phyloP scores from a whole-genome alignment of 108 stramenopile genomes.

The Fragilaria crotonensis region DNA sequence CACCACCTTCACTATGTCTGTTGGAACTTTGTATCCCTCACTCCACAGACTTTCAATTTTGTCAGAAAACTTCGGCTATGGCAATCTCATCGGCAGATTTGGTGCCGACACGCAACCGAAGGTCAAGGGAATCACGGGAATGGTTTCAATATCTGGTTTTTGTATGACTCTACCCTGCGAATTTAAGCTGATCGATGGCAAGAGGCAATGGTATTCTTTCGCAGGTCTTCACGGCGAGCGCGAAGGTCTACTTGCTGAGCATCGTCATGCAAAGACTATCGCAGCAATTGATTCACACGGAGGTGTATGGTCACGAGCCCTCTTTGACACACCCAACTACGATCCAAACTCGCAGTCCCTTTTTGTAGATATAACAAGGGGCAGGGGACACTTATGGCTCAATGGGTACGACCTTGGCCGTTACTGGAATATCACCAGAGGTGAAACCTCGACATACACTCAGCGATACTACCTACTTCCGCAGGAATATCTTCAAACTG shows the following conservation, averaged over 20 bases:
- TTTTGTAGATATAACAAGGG: conserved; percentile 25
- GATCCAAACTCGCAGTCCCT: conserved; percentile 9
- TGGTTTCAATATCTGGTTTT: conserved; percentile 7
- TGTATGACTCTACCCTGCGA: too few relatives aligned
- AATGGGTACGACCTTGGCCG: conserved; percentile 52
- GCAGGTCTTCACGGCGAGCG: conserved; percentile 27
- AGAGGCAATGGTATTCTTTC: conserved; percentile 34
- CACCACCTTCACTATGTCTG: conserved; percentile 6
- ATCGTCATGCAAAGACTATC: background rate
- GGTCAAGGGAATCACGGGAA: conserved; percentile 37
- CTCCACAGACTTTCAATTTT: conserved; percentile 29
- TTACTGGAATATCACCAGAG: conserved; percentile 51
- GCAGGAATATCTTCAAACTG: conserved; percentile 19
- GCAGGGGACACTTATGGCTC: conserved; percentile 42
- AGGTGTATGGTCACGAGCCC: conserved; percentile 18
- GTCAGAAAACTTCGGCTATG: conserved; percentile 41
- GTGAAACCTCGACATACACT: conserved; percentile 11
- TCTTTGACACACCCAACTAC: conserved; percentile 32
- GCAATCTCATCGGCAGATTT: conserved; percentile 52
- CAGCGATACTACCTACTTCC: conserved; percentile 43
- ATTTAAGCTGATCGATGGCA: too few relatives aligned
- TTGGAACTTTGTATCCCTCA: conserved; percentile 12
- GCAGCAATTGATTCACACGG: background rate
- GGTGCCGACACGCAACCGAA: conserved; percentile 31
- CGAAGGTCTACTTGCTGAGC: too few relatives aligned